These are phyloP conservation scores for Persicaria maculosa DNA, from an alignment of 148 eudicot species.

Conservation along the genomic window DNA sequence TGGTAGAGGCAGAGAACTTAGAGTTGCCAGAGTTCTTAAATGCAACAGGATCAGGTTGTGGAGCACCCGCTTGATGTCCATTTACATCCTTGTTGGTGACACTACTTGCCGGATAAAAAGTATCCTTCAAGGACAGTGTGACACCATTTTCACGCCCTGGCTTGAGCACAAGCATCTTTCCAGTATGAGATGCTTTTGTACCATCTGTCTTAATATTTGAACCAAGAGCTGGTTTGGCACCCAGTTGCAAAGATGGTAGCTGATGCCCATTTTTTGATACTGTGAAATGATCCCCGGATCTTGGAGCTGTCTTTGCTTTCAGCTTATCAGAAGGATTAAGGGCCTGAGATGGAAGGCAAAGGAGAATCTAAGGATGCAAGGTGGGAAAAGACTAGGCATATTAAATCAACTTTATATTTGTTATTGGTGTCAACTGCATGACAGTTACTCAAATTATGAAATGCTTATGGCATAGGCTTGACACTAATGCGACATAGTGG, in stretches of 20 bases:
- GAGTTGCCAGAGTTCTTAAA: slow-evolving; percentile 29
- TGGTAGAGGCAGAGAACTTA: slow-evolving; percentile 18
- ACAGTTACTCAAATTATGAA: neutral
- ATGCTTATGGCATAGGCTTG: neutral
- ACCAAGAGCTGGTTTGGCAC: slow-evolving; percentile 37
- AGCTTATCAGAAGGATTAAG: slow-evolving; percentile 53
- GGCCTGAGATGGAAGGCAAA: slow-evolving; percentile 25
- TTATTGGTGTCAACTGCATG: neutral
- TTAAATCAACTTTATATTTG: neutral
- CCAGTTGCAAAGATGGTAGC: slow-evolving; percentile 33
- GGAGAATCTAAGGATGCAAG: neutral
- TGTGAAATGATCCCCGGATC: slow-evolving; percentile 34
- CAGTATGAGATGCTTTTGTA: slow-evolving; percentile 36
- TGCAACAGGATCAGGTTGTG: slow-evolving; percentile 29
- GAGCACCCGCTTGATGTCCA: slow-evolving; percentile 12
- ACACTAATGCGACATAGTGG: neutral
- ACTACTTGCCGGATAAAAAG: slow-evolving; percentile 27
- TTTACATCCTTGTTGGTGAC: slow-evolving; percentile 24
- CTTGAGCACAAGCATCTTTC: slow-evolving; percentile 56
- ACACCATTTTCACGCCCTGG: slow-evolving; percentile 56
- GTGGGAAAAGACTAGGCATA: neutral
- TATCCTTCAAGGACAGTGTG: slow-evolving; percentile 33
- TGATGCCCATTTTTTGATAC: slow-evolving; percentile 44
- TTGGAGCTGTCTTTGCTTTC: slow-evolving; percentile 46
- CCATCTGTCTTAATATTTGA: slow-evolving; percentile 39